A percentile compares a stretch with the other conserved stretches of the same genome.
These are phyloP conservation scores for Jacaranda mimosifolia DNA, from an alignment of 257 asterid genomes.

Conservation along the genomic window DNA sequence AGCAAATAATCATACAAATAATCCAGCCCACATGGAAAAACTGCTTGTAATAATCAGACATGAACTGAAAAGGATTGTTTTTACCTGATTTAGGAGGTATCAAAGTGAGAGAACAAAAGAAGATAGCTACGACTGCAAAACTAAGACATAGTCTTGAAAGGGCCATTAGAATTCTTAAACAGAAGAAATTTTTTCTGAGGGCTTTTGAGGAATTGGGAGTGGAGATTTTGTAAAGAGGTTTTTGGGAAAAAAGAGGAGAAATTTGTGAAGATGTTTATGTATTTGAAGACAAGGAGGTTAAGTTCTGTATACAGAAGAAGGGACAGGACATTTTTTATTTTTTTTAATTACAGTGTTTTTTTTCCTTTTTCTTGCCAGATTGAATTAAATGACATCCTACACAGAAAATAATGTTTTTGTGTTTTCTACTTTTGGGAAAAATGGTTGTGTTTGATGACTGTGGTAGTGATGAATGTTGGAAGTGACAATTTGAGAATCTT, in stretches of 20 bases:
- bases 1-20: neutral
- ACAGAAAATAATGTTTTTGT: conserved; percentile 42
- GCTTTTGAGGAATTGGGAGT: neutral
- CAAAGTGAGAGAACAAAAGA: conserved; percentile 51
- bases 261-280: neutral
- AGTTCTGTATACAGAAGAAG: conserved; percentile 40
- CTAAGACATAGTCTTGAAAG: conserved; percentile 49
- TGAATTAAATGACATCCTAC: conserved; percentile 40
- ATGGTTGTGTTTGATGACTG: conserved; percentile 38
- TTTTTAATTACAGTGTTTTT: conserved; percentile 34
- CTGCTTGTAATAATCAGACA: no score
- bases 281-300: conserved; percentile 40
- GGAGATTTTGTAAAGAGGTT: no score
- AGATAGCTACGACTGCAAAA: conserved; percentile 43
- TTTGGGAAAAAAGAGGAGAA: neutral
- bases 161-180: conserved; percentile 35
- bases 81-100: conserved; percentile 59
- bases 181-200: neutral
- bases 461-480: conserved; percentile 29
- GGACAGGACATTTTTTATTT: conserved; percentile 40
- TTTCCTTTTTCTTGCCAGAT: conserved; percentile 5
- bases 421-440: conserved; percentile 49
- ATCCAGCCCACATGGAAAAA: conserved; percentile 1
- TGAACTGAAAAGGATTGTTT: no score
- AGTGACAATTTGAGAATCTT: conserved; percentile 41